phyloP scores from a whole-genome alignment of 148 eudicot genomes.

The Persicaria tinctoria region DNA sequence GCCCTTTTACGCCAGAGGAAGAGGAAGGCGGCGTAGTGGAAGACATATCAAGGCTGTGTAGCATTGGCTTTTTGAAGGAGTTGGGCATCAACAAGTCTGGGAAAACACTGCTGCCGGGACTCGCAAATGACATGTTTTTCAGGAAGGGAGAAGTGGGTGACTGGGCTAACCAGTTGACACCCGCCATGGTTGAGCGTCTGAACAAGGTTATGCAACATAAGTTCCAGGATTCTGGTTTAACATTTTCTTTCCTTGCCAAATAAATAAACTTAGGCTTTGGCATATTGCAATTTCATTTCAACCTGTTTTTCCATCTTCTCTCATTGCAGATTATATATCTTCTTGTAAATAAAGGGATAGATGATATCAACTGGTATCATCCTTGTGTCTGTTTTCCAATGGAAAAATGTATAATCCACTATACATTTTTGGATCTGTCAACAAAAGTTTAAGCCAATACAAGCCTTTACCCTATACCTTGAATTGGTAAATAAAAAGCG shows the following conservation, averaged over 20 bases:
- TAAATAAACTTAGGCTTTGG: not conserved
- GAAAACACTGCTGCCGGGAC: not conserved
- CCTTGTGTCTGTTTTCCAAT: no score
- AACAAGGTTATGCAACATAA: not conserved
- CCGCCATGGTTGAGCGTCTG: not conserved
- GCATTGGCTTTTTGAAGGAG: not conserved
- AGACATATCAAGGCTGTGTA: constrained; percentile 7
- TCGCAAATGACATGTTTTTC: constrained; percentile 1
- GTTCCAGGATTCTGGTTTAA: not conserved
- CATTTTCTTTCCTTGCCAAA: not conserved
- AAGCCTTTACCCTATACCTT: no score
- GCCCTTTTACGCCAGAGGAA: constrained; percentile 23
- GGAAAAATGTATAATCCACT: no score
- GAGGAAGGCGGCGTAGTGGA: constrained; percentile 25
- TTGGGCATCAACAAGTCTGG: not conserved
- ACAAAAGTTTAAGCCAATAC: no score
- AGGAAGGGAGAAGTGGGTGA: constrained; percentile 2
- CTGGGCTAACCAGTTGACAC: not conserved
- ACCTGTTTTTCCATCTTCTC: not conserved
- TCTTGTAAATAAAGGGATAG: no score
- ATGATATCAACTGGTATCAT: no score
- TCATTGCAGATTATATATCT: no score
- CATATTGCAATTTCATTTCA: not conserved
- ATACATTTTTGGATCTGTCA: no score
- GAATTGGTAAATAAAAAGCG: no score